These are phyloP conservation scores for Begonia masoniana DNA, from an alignment of 306 rosid species.

Conservation along the genomic window DNA sequence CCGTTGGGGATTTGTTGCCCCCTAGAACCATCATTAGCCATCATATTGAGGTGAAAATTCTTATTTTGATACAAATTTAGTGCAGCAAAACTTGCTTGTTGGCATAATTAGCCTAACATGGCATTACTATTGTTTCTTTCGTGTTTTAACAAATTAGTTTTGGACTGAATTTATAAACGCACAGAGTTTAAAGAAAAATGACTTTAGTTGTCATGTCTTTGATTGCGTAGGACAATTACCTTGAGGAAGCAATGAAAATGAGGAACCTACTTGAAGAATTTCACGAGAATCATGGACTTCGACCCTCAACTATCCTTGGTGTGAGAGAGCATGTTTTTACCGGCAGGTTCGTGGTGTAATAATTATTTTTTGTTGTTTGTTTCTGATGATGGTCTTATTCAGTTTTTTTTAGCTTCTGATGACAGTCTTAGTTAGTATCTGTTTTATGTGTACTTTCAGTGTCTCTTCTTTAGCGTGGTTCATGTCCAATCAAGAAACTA, in stretches of 20 bases:
- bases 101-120: too few species aligned
- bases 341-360: conserved; percentile 48
- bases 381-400: conserved; percentile 2
- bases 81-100: too few species aligned
- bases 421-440: conserved; percentile 12
- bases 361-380: too few species aligned
- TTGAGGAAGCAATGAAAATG: conserved; percentile 96
- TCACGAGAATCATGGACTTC: conserved; percentile 56
- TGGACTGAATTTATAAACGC: too few species aligned
- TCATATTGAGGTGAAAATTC: too few species aligned
- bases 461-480: conserved; percentile 97
- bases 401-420: conserved; percentile 10
- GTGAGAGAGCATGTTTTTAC: conserved; percentile 96
- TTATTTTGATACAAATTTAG: too few species aligned
- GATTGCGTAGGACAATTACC: conserved; percentile 72
- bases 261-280: conserved; percentile 95
- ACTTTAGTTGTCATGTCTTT: not conserved
- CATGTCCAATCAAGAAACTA: conserved; percentile 99
- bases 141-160: too few species aligned
- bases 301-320: conserved; percentile 85
- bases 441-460: conserved; percentile 39
- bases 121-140: too few species aligned
- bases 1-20: too few species aligned
- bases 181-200: not conserved
- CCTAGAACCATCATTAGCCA: too few species aligned